Percentiles rank a stretch among this genome's conserved stretches.
Conservation (phyloP, 805 yeast species). For the Metschnikowia borealis region DNA sequence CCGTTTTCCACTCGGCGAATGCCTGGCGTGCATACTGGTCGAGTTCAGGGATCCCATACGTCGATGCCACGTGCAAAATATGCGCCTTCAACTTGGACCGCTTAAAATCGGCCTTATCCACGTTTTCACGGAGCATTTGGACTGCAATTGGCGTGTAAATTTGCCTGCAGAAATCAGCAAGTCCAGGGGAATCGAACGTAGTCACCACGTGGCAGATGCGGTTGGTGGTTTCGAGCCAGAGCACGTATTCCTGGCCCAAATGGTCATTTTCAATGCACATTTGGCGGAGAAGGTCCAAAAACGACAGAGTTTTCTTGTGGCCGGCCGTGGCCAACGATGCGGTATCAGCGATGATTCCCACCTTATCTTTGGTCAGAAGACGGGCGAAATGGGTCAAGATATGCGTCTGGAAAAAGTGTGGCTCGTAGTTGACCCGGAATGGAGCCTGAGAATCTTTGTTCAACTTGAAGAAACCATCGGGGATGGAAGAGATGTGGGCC, state of each 20-base stretch:
- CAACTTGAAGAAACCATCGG: conserved; percentile 37
- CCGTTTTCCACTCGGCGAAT: conserved; percentile 23
- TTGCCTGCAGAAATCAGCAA: conserved; percentile 27
- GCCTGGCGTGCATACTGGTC: conserved; percentile 30
- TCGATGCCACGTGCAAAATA: conserved; percentile 40
- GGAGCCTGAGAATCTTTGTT: conserved; percentile 51
- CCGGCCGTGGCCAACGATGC: conserved; percentile 49
- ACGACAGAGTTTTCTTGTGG: conserved; percentile 34
- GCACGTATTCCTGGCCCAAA: conserved; percentile 39
- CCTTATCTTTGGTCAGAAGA: conserved; percentile 45
- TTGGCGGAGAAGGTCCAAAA: conserved; percentile 40
- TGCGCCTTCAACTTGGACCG: conserved; percentile 33
- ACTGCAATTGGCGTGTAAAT: conserved; percentile 32
- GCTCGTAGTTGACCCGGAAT: conserved; percentile 52
- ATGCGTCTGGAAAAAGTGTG: conserved; percentile 35
- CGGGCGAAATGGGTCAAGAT: conserved; percentile 35
- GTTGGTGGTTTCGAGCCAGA: conserved; percentile 52
- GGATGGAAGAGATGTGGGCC: not conserved
- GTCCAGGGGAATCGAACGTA: conserved; percentile 30
- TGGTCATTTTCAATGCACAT: conserved; percentile 22
- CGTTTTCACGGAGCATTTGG: conserved; percentile 16
- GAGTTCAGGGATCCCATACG: conserved; percentile 34
- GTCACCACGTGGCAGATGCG: conserved; percentile 33
- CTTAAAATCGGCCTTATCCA: conserved; percentile 24
- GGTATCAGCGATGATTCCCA: conserved; percentile 53